Base-by-base conservation (phyloP, 139 green algal genomes). In the Nannochloris sp. region DNA sequence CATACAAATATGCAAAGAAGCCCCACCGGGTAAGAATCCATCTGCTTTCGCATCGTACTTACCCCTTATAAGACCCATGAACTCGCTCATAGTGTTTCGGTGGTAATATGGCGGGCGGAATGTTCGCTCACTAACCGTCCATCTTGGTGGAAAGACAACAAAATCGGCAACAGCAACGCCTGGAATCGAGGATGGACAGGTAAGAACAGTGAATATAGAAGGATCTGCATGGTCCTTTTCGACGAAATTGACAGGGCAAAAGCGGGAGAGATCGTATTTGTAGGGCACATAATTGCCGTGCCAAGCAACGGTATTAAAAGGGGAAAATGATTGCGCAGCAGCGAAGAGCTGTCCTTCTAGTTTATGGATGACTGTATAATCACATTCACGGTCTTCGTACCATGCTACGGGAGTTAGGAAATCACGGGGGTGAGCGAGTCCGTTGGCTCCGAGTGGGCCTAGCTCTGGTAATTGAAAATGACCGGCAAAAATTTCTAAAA, bases 251-350 rank as follows among this genome's bases (percentile, higher is more conserved):
- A 96, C 67, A n/a, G 90, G 86, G 67, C 85, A 92, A 76, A 95
- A 93, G 14, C 70, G 73, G 8, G 57, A 30, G 12, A 85, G 54
- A 62, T 85, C 78, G 60, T 85, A 85, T 56, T 96, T 95, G 81
- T 84, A 95, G 35, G 85, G 85, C 29, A 65, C 70, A 45, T 87
- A 89, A 69, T 92, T 91, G 54, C 84, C 82, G 44, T 93, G 87
- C 88, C 88, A 96, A 3, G 87, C 90, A 15, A 96, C 92, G 1
- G 97, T 91, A 59, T 98, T 92, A 82, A 96, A 98, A 9, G 92
- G 92, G 0, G 89, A 96, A 67, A 94, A 95, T 37, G 54, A 54
- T 82, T 96, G 86, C 4, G 31, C 32, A 19, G 72, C 80, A 57
- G 67, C 59, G 23, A 96, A 97, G 33, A 97, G 81, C 70, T 86